phyloP scores from a whole-genome alignment of 306 rosid species.

The Acacia melanoxylon region DNA sequence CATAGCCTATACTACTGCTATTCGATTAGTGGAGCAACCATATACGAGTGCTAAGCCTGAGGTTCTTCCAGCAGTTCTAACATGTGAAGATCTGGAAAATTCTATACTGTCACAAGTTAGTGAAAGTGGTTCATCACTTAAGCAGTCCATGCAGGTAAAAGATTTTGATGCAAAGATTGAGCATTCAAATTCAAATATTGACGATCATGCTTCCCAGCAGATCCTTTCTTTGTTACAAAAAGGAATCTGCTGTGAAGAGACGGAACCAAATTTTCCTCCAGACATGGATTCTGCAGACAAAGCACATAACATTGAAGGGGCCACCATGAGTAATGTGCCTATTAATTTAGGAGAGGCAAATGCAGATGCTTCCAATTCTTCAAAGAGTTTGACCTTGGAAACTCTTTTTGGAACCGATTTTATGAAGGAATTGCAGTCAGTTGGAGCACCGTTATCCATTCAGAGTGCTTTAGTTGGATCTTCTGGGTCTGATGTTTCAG shows the following conservation, averaged over 20 bases:
- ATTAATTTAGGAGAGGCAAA: constrained; percentile 53
- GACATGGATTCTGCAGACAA: constrained; percentile 39
- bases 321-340: constrained; percentile 31
- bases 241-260: constrained; percentile 53
- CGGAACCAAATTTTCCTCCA: constrained; percentile 35
- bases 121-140: constrained; percentile 45
- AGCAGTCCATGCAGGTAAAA: constrained; percentile 42
- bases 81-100: constrained; percentile 96
- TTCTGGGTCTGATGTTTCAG: constrained; percentile 55
- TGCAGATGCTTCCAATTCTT: constrained; percentile 53
- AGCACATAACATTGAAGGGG: constrained; percentile 42
- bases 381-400: constrained; percentile 74
- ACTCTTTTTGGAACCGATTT: constrained; percentile 94
- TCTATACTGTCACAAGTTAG: constrained; percentile 74
- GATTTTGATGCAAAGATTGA: constrained; percentile 50
- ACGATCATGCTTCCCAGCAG: constrained; percentile 78
- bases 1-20: constrained; percentile 34
- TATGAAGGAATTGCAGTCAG: constrained; percentile 95
- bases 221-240: constrained; percentile 85
- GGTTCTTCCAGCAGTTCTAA: constrained; percentile 65
- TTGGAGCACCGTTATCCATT: constrained; percentile 95
- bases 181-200: constrained; percentile 49
- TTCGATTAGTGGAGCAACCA: constrained; percentile 39
- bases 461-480: constrained; percentile 69
- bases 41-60: constrained; percentile 56